These are phyloP conservation scores for Venturia asperata DNA, from an alignment of 2,329 filamentous ascomycete species.

Conservation along the genomic window DNA sequence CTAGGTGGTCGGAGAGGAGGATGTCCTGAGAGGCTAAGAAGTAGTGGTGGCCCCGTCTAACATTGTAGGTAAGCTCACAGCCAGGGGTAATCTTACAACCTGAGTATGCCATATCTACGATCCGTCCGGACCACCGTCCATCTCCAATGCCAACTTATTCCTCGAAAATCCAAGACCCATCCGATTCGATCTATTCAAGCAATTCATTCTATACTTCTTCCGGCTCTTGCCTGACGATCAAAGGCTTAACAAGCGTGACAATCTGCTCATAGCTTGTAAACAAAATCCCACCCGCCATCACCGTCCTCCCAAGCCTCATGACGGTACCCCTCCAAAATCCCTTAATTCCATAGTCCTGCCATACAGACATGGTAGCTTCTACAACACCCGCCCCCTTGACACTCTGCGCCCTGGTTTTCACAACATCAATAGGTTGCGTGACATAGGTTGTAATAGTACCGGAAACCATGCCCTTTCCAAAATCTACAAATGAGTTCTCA, in stretches of 20 bases:
- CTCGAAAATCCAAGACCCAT: neutral
- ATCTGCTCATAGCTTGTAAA: slow-evolving; percentile 57
- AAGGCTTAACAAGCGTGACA: slow-evolving; percentile 41
- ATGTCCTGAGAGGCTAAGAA: neutral
- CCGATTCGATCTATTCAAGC: neutral
- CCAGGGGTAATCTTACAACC: neutral
- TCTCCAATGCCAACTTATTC: neutral
- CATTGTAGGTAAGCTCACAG: neutral
- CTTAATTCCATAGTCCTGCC: slow-evolving; percentile 50
- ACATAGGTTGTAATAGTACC: slow-evolving; percentile 54
- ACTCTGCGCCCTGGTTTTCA: slow-evolving; percentile 58
- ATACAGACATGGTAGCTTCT: slow-evolving; percentile 50
- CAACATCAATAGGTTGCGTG: slow-evolving; percentile 56
- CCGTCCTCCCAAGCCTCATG: slow-evolving; percentile 57
- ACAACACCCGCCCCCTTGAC: slow-evolving; percentile 50
- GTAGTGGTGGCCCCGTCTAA: neutral
- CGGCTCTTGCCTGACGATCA: slow-evolving; percentile 19
- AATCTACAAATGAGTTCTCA: slow-evolving; percentile 49
- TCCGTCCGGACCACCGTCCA: neutral
- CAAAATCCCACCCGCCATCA: slow-evolving; percentile 60
- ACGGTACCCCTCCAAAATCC: slow-evolving; percentile 62
- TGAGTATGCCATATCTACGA: neutral
- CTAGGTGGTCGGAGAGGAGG: neutral
- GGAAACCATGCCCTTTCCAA: slow-evolving; percentile 54
- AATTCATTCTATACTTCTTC: neutral